A percentile compares a stretch with the other conserved stretches of the same genome.
Conservation (phyloP, 2,329 filamentous ascomycete species). For the Colletotrichum acutatum region DNA sequence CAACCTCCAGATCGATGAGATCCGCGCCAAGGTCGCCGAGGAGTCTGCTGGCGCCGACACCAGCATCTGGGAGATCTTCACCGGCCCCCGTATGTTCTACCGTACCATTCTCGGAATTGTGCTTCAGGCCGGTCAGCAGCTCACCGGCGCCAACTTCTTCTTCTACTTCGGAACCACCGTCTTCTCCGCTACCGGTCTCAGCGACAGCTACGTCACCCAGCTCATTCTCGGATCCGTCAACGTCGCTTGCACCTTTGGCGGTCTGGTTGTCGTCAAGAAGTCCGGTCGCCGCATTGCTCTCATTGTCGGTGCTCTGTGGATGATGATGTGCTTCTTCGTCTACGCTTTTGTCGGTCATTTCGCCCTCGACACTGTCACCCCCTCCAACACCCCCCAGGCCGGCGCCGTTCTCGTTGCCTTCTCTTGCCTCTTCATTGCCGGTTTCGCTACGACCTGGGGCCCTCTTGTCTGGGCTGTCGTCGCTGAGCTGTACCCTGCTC, state of each 20-base stretch:
- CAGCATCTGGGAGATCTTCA: slow-evolving; percentile 71
- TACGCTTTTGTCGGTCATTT: slow-evolving; percentile 62
- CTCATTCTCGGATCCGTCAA: slow-evolving; percentile 77
- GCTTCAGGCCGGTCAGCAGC: slow-evolving; percentile 74
- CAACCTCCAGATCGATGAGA: slow-evolving; percentile 61
- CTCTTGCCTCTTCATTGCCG: slow-evolving; percentile 75
- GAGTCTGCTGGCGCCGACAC: slow-evolving; percentile 58
- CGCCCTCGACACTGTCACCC: slow-evolving; percentile 52
- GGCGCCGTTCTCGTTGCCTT: slow-evolving; percentile 74
- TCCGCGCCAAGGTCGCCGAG: slow-evolving; percentile 60
- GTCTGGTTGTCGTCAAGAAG: slow-evolving; percentile 73
- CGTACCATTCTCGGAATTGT: slow-evolving; percentile 70
- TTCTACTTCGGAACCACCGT: slow-evolving; percentile 76
- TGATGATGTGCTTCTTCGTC: slow-evolving; percentile 62
- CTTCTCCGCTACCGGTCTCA: slow-evolving; percentile 72
- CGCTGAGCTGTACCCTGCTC: slow-evolving; percentile 71
- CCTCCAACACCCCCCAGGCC: slow-evolving; percentile 56
- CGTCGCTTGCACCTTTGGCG: slow-evolving; percentile 72
- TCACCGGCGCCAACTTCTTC: slow-evolving; percentile 76
- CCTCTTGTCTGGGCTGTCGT: slow-evolving; percentile 75
- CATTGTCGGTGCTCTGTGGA: slow-evolving; percentile 72
- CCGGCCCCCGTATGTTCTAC: slow-evolving; percentile 73
- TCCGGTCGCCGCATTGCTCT: slow-evolving; percentile 72
- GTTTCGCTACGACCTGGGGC: slow-evolving; percentile 77
- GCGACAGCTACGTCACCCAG: slow-evolving; percentile 73